Percentiles rank a stretch among this genome's conserved stretches.
Conservation (phyloP, 148 eudicot species). For the Simmondsia chinensis region DNA sequence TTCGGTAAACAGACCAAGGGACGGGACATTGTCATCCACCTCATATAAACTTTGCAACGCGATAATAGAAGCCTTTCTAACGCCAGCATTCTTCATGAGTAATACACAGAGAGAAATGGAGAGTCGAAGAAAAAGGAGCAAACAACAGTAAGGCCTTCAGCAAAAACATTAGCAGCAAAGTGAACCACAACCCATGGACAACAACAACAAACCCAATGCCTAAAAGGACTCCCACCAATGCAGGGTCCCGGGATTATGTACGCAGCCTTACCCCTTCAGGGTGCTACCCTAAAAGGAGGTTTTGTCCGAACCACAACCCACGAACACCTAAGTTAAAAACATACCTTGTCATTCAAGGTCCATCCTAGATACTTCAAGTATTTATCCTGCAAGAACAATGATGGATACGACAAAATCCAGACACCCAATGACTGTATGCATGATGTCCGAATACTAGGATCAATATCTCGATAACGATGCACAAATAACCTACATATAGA, state of each 20-base stretch:
- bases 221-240: too few relatives aligned
- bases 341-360: conserved; percentile 96
- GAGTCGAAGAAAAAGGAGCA: neutral
- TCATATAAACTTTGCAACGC: conserved; percentile 91
- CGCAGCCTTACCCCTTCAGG: too few relatives aligned
- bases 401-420: conserved; percentile 89
- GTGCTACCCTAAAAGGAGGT: too few relatives aligned
- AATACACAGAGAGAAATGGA: neutral
- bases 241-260: too few relatives aligned
- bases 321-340: neutral
- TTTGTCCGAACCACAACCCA: neutral
- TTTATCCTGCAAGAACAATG: conserved; percentile 85
- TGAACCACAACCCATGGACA: neutral
- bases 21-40: conserved; percentile 93
- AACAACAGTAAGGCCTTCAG: conserved; percentile 6
- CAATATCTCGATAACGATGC: conserved; percentile 96
- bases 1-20: conserved; percentile 91
- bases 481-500: conserved; percentile 66
- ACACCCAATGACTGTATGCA: conserved; percentile 89
- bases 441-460: conserved; percentile 79
- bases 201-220: too few relatives aligned
- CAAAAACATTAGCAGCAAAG: neutral
- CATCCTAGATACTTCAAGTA: conserved; percentile 98
- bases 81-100: conserved; percentile 69
- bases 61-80: conserved; percentile 77